These are phyloP conservation scores for Coniochaeta sp. DNA, from an alignment of 2,329 filamentous ascomycete genomes.

Conservation along the genomic window DNA sequence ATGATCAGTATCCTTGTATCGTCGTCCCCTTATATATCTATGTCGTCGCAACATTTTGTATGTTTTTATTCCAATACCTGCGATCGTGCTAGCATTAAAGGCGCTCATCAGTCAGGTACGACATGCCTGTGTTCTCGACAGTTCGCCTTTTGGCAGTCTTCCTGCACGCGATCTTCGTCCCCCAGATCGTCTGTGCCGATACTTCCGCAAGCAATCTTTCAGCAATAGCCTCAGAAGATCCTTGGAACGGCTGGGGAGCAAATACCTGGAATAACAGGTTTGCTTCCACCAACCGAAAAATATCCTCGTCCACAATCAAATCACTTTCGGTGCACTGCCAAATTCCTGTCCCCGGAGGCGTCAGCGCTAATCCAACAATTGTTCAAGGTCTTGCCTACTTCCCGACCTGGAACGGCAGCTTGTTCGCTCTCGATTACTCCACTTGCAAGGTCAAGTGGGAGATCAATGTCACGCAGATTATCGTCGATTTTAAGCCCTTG, in stretches of 20 bases:
- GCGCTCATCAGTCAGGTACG: background rate
- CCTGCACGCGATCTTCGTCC: background rate
- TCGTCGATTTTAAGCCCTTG: conserved; percentile 8
- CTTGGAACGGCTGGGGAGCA: conserved; percentile 12
- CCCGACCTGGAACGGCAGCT: conserved; percentile 21
- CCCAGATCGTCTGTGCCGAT: background rate
- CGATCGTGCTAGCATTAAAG: background rate
- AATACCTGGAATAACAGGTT: conserved; percentile 12
- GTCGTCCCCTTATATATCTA: background rate
- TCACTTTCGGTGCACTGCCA: conserved; percentile 7
- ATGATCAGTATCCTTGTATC: background rate
- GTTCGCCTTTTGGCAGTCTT: background rate
- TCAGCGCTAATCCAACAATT: conserved; percentile 12
- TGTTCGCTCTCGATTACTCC: conserved; percentile 21
- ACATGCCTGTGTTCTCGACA: background rate
- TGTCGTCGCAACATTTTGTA: background rate
- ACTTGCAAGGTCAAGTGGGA: conserved; percentile 18
- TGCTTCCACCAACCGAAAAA: conserved; percentile 5
- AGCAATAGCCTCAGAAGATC: background rate
- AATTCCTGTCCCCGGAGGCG: conserved; percentile 5
- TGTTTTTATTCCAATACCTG: background rate
- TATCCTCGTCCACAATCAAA: conserved; percentile 8
- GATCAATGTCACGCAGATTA: conserved; percentile 19
- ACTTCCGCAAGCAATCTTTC: background rate
- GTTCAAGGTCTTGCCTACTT: conserved; percentile 15